Percentiles rank a stretch among this genome's conserved stretches.
These are phyloP conservation scores for Neurospora sp. DNA, from an alignment of 495 filamentous ascomycete genomes.

Conservation along the genomic window DNA sequence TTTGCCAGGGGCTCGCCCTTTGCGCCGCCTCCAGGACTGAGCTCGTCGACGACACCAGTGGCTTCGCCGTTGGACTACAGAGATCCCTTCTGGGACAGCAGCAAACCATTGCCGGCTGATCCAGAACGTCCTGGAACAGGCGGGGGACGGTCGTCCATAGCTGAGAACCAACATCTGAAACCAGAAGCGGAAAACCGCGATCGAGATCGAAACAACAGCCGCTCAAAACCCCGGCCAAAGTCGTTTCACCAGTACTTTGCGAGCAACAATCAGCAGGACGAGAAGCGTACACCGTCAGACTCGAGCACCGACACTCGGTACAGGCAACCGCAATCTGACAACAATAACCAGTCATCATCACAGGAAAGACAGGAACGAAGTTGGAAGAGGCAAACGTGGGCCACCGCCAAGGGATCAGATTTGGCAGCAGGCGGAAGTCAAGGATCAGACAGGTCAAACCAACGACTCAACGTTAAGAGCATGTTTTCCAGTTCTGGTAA, in stretches of 20 bases:
- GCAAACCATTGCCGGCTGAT: background rate
- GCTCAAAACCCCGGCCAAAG: slow-evolving; percentile 1
- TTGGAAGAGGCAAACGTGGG: background rate
- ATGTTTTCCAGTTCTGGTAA: background rate
- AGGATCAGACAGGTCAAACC: background rate
- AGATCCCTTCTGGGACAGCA: background rate
- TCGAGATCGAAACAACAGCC: background rate
- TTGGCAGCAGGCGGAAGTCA: background rate
- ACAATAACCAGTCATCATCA: background rate
- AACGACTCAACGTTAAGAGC: background rate
- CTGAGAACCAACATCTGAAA: background rate
- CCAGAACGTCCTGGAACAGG: background rate
- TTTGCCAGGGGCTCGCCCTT: slow-evolving; percentile 34
- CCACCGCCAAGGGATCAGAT: background rate
- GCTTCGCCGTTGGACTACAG: slow-evolving; percentile 7
- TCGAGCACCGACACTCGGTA: slow-evolving; percentile 36
- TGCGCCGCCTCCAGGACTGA: background rate
- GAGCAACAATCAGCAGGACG: background rate
- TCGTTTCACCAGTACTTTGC: background rate
- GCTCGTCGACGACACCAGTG: slow-evolving; percentile 35
- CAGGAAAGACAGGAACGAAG: background rate
- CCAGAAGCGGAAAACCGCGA: background rate
- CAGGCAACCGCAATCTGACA: slow-evolving; percentile 8
- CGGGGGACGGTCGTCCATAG: background rate
- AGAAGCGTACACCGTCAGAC: slow-evolving; percentile 21